Evolutionary conservation across 2,329 filamentous ascomycete species (phyloP), one percentile per base, ranked within the genome.

Genomic region (Endocalyx cinctus): DNA sequence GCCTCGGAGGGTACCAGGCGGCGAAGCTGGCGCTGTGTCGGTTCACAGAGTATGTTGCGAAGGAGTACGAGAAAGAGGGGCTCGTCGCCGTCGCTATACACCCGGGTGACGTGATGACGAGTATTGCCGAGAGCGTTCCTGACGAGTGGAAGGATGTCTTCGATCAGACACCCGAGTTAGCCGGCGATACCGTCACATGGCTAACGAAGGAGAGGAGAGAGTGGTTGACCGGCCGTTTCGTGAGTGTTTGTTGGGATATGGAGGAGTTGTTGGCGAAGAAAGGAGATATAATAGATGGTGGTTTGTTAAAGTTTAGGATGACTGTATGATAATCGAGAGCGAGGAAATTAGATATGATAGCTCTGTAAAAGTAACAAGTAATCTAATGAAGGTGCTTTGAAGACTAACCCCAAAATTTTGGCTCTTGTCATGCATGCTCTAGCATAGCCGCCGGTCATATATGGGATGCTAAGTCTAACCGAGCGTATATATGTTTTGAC

Each of bases 21-120:
- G 50, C 58, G 25, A 71, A 72, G 45, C 54, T 68, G 27, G 62
- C 66, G 1, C 34, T 65, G 4, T 50, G 61, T 26, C 57, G 63
- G 5, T 47, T 71, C 17, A 60, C 51, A 20, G 62, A 72, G 41
- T 67, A 62, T 33, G 31, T 64, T 5, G 51, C 48, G 4, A 43
- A 41, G 19, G 69, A 72, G 41, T 62, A 71, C 40, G 50, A 47
- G 6, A 52, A 52, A 5, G 43, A 66, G 33, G 61, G 62, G 0
- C 38, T 67, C 2, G 41, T 70, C 7, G 54, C 57, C 3, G 53
- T 59, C 20, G 41, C 50, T 3, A 35, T 67, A 4, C 63, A 70
- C 44, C 68, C 67, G 0, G 68, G 67, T 4, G 60, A 56, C 14
- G 58, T 65, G 3, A 39, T 45, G 34, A 70, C 66, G 0, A 61